These are phyloP conservation scores for Epichloe gansuensis DNA, from an alignment of 2,329 filamentous ascomycete genomes.

Conservation along the genomic window DNA sequence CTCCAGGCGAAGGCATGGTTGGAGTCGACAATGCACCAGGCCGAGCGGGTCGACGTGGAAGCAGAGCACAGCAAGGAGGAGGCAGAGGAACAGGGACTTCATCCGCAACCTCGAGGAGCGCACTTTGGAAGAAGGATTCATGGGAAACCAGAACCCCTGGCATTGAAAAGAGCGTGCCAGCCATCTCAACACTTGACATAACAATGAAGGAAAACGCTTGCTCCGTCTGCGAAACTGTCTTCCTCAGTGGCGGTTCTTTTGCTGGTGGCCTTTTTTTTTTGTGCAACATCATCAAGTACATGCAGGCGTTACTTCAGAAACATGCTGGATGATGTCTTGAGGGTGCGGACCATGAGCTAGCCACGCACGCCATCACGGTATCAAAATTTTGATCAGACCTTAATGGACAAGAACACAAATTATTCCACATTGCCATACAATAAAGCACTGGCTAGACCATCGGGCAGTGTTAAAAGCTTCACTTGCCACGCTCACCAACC, in stretches of 20 bases:
- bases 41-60: constrained; percentile 60
- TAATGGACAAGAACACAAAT: not conserved
- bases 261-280: not conserved
- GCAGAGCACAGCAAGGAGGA: constrained; percentile 51
- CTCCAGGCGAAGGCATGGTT: constrained; percentile 70
- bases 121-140: constrained; percentile 85
- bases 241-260: not conserved
- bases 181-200: not conserved
- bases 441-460: not conserved
- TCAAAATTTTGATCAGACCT: not conserved
- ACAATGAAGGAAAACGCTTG: not conserved
- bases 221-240: not conserved
- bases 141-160: constrained; percentile 51
- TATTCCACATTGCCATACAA: not conserved
- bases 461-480: not conserved
- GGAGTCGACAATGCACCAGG: constrained; percentile 45
- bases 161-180: constrained; percentile 41
- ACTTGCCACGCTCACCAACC: not conserved
- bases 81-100: constrained; percentile 66
- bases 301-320: not conserved
- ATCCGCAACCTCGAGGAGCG: constrained; percentile 91
- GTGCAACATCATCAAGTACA: not conserved
- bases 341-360: not conserved
- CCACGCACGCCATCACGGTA: not conserved
- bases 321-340: not conserved